Percentiles rank a stretch among this genome's conserved stretches.
Evolutionary conservation across 2,329 filamentous ascomycete genomes (phyloP).

Genomic region (Sarocladiaceae sp.): DNA sequence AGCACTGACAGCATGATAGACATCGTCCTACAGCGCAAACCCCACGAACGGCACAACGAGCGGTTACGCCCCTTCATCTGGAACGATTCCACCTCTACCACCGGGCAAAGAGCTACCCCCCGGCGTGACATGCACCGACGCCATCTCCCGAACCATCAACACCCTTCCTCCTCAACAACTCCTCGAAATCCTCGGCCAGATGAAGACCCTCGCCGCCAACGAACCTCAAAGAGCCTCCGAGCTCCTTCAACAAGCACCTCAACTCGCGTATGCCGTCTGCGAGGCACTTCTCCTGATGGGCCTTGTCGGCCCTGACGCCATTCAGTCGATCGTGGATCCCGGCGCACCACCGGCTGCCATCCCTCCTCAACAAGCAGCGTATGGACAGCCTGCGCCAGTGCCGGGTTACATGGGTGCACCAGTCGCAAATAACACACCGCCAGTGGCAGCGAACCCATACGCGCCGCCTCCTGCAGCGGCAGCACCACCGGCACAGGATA

Average conservation of each 20-base stretch:
- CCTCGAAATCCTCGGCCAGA: conserved; percentile 87
- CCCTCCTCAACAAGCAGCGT: conserved; percentile 23
- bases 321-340: conserved; percentile 74
- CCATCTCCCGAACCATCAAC: conserved; percentile 86
- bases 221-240: conserved; percentile 83
- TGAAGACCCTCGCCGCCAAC: conserved; percentile 82
- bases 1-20: conserved; percentile 1
- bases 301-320: conserved; percentile 78
- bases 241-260: conserved; percentile 81
- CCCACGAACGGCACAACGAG: conserved; percentile 27
- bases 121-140: conserved; percentile 79
- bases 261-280: conserved; percentile 92
- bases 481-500: conserved; percentile 43
- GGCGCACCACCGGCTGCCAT: conserved; percentile 33
- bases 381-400: conserved; percentile 27
- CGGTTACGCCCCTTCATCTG: conserved; percentile 31
- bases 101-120: conserved; percentile 79
- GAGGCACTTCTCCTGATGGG: conserved; percentile 91
- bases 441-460: conserved; percentile 40
- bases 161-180: conserved; percentile 84
- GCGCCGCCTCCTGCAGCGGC: conserved; percentile 33
- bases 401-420: conserved; percentile 30
- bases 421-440: conserved; percentile 42
- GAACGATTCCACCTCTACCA: conserved; percentile 73
- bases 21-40: background rate